Conservation (phyloP, 306 rosid species). For the Cicer arietinum region DNA sequence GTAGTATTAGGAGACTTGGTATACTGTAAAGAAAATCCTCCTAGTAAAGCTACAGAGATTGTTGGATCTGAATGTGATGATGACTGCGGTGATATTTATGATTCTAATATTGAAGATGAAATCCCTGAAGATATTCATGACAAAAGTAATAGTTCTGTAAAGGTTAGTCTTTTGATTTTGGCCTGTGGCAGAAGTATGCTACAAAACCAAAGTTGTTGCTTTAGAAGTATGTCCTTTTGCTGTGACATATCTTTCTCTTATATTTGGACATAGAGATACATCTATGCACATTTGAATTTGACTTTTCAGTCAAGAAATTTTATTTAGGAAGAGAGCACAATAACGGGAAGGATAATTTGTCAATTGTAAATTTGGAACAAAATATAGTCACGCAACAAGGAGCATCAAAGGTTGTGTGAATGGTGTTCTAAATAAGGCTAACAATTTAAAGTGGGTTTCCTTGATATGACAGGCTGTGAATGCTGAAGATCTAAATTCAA, state of each 20-base stretch:
- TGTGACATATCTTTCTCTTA: slow-evolving; percentile 22
- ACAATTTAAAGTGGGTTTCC: slow-evolving; percentile 28
- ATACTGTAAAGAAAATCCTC: slow-evolving; percentile 63
- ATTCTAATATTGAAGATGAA: slow-evolving; percentile 62
- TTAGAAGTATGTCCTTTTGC: slow-evolving; percentile 37
- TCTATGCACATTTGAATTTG: not conserved
- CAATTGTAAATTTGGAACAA: not conserved
- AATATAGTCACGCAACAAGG: not conserved
- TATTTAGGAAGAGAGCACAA: slow-evolving; percentile 8
- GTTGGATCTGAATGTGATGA: slow-evolving; percentile 57
- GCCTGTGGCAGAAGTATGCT: slow-evolving; percentile 31
- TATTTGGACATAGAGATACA: slow-evolving; percentile 7
- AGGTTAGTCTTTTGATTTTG: slow-evolving; percentile 60
- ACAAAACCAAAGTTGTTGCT: slow-evolving; percentile 21
- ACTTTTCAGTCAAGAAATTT: not conserved
- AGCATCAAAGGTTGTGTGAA: not conserved
- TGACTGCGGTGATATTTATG: slow-evolving; percentile 48
- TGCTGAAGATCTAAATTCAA: slow-evolving; percentile 66
- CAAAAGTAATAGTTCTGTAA: slow-evolving; percentile 55
- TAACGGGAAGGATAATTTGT: not conserved
- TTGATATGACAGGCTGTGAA: slow-evolving; percentile 65
- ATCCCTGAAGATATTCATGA: slow-evolving; percentile 58
- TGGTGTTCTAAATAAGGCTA: slow-evolving; percentile 25
- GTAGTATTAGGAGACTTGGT: slow-evolving; percentile 91
- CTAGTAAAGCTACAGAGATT: slow-evolving; percentile 50